phyloP scores from a whole-genome alignment of 2,329 filamentous ascomycete species.

The Fusarium mangiferae region DNA sequence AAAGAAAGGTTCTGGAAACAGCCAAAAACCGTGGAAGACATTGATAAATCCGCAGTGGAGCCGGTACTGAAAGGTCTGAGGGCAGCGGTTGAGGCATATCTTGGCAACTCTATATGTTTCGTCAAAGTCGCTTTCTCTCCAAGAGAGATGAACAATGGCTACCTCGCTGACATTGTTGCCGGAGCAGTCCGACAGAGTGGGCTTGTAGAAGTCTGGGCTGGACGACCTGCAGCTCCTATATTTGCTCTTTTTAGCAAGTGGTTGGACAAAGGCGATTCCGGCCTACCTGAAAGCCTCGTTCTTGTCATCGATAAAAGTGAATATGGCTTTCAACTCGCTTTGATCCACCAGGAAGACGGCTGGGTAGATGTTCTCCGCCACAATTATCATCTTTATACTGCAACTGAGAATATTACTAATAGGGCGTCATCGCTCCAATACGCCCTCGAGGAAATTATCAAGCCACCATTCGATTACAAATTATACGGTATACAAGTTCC shows the following conservation, averaged over 20 bases:
- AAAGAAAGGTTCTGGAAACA: too few species aligned
- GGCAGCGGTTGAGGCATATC: neutral
- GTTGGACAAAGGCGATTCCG: neutral
- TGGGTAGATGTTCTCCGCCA: neutral
- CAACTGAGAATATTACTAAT: fast-evolving
- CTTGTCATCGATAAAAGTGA: neutral
- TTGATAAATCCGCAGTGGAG: neutral
- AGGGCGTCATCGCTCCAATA: neutral
- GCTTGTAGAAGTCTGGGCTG: neutral
- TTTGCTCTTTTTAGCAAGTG: neutral
- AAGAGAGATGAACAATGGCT: neutral
- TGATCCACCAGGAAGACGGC: neutral
- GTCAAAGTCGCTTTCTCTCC: too few species aligned
- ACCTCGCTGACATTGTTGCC: neutral
- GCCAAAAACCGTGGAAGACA: neutral
- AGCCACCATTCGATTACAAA: neutral
- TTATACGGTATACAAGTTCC: fast-evolving
- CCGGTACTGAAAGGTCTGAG: neutral
- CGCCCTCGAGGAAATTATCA: fast-evolving
- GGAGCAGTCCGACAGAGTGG: neutral
- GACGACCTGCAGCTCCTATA: fast-evolving
- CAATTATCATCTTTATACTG: neutral
- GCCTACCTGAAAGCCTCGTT: fast-evolving
- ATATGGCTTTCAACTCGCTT: neutral
- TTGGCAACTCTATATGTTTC: neutral